Evolutionary conservation across 495 filamentous ascomycete genomes (phyloP), one percentile per base, ranked within the genome.

Genomic region (Trichoderma orchidacearum): DNA sequence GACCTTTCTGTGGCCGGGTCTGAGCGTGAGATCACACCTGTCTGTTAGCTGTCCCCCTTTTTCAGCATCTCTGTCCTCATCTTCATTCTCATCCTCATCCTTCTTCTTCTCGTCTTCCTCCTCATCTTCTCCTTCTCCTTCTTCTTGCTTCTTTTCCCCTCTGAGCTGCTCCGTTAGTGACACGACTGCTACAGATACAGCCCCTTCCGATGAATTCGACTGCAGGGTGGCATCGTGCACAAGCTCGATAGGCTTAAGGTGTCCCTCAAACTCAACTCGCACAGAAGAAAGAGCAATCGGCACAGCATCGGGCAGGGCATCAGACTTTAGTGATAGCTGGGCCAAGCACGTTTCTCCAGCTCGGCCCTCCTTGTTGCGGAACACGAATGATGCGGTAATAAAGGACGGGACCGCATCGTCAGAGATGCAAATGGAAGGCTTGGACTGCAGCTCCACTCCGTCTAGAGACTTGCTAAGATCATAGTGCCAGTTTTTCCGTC

Each of bases 301-400:
- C 5, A 73, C 72, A 1, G 86, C 83, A 25, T 68, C 73, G 12
- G 61, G 60, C 17, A 87, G 80, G 12, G 91, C 84, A 56, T 73
- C 80, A 1, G 90, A 96, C 15, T 71, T 76, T 28, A 97, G 72
- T 25, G 75, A 67, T 25, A 96, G 74, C 62, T 97, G 91, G n/a
- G 80, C 81, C 23, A 71, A 71, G 56, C 89, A 72, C 51, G 76
- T 75, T 60, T 96, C 87, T 17, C 91, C 90, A 34, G 94, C 93
- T 62, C 94, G 86, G 9, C 87, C 89, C 66, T 91, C 84, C 2
- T 79, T 69, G 35, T 77, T 75, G 60, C 78, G 77, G 65, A 97
- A 97, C 1, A 85, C 72, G 63, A 91, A 89, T 8, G 83, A 80
- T 3, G 85, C 74, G 7, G 79, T 78, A 21, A 96, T 73, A 57